These are phyloP conservation scores for Boechera stricta DNA, from an alignment of 345 rosid genomes.

Conservation along the genomic window DNA sequence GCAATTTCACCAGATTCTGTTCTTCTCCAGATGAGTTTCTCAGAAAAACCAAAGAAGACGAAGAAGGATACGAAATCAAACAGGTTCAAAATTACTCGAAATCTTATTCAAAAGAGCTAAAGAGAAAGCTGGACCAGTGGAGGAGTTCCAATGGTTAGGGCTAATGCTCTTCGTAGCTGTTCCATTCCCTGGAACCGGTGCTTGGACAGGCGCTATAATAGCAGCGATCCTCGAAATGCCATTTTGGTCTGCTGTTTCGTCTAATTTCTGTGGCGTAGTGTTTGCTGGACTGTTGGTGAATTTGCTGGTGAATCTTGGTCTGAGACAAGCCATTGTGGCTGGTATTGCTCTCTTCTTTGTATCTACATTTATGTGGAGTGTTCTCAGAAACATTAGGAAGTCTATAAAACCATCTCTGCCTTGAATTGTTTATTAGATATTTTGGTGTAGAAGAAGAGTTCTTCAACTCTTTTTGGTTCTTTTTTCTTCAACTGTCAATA, in stretches of 20 bases:
- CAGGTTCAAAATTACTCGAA: conserved; percentile 65
- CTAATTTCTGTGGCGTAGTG: conserved; percentile 83
- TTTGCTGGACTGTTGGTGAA: conserved; percentile 85
- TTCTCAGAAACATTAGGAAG: conserved; percentile 67
- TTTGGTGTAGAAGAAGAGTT: not conserved
- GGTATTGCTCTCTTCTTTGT: conserved; percentile 72
- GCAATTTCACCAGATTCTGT: no score
- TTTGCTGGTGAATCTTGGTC: conserved; percentile 82
- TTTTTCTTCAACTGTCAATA: no score
- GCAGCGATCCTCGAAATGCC: conserved; percentile 93
- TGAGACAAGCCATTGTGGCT: conserved; percentile 69
- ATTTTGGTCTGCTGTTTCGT: conserved; percentile 76
- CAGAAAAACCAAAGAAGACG: no score
- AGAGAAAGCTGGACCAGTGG: conserved; percentile 86
- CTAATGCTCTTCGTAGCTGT: conserved; percentile 96
- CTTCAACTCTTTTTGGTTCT: no score
- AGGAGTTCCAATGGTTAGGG: conserved; percentile 93
- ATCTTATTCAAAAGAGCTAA: conserved; percentile 70
- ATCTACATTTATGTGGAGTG: conserved; percentile 86
- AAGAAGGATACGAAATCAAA: no score
- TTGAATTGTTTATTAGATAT: conserved; percentile 23
- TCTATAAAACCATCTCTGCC: conserved; percentile 51
- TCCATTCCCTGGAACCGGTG: conserved; percentile 96
- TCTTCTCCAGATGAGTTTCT: no score
- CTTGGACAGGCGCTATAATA: conserved; percentile 93